These are phyloP conservation scores for Mycena polygramma DNA, from an alignment of 768 basidiomycete species.

Conservation along the genomic window DNA sequence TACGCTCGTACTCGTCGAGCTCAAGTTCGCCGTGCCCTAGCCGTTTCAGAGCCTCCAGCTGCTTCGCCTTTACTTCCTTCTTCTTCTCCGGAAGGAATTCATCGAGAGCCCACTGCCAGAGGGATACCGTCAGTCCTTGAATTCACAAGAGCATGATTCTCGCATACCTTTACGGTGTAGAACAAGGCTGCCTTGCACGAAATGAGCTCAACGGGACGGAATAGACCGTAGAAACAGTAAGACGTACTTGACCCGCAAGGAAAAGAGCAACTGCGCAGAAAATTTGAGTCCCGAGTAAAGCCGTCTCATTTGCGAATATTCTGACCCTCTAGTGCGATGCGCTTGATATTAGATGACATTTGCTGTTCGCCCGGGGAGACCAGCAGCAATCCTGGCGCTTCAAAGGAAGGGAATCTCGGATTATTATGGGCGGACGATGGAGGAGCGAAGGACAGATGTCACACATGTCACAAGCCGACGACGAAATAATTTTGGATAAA, in stretches of 20 bases:
- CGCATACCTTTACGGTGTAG: conserved; percentile 78
- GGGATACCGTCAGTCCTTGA: conserved; percentile 6
- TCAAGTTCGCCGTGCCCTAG: conserved; percentile 80
- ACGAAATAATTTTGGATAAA: neutral
- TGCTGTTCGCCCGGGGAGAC: neutral
- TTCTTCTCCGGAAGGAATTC: conserved; percentile 64
- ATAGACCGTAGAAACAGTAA: too few relatives aligned
- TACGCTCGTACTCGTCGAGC: conserved; percentile 93
- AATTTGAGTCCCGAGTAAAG: conserved; percentile 16
- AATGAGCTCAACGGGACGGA: conserved; percentile 19
- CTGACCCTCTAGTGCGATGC: conserved; percentile 34
- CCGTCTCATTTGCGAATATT: neutral
- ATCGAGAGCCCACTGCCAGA: conserved; percentile 74
- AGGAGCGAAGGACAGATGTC: neutral
- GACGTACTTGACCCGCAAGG: conserved; percentile 12
- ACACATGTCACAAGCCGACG: neutral
- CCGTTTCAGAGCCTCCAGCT: conserved; percentile 76
- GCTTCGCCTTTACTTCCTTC: conserved; percentile 76
- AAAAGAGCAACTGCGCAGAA: conserved; percentile 55
- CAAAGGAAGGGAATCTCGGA: conserved; percentile 1
- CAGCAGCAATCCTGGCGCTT: conserved; percentile 8
- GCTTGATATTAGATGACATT: conserved; percentile 28
- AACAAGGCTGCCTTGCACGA: conserved; percentile 77
- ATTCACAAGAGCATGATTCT: neutral
- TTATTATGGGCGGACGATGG: neutral